These are phyloP conservation scores for Coemansia sp. DNA, from an alignment of 192 early-diverging fungal genomes.

Conservation along the genomic window DNA sequence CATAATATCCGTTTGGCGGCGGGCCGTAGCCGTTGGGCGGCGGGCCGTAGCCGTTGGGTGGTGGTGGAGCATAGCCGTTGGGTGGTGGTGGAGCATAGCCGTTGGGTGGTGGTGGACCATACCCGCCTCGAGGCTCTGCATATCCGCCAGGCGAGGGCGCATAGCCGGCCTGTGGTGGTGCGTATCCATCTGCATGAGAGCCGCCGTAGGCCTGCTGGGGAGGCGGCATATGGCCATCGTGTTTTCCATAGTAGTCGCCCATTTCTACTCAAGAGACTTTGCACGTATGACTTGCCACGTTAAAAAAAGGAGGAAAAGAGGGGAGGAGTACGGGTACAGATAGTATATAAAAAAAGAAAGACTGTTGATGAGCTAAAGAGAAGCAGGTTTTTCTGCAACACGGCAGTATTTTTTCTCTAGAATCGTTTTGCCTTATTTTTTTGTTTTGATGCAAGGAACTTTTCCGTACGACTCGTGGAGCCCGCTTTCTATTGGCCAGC, in stretches of 20 bases:
- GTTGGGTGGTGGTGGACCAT: neutral
- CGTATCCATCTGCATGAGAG: neutral
- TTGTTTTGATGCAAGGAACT: no score
- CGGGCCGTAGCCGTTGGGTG: no score
- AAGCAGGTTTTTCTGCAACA: neutral
- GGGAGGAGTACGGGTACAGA: neutral
- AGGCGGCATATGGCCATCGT: neutral
- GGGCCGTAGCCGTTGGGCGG: no score
- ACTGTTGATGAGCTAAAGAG: neutral
- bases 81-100: no score
- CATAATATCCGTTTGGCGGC: no score
- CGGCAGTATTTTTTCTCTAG: neutral
- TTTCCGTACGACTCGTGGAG: no score
- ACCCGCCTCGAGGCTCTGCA: no score
- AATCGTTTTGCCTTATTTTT: neutral
- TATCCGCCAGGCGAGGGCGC: no score
- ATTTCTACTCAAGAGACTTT: neutral
- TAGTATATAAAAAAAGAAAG: neutral
- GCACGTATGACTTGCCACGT: no score
- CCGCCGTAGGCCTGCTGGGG: neutral
- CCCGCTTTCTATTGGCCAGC: no score
- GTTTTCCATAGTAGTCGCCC: neutral
- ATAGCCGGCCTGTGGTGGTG: constrained; percentile 1
- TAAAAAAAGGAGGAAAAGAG: neutral
- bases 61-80: no score